A percentile compares a stretch with the other conserved stretches of the same genome.
Evolutionary conservation across 1,139 yeast genomes (phyloP).

Genomic region (Pichia sp.): DNA sequence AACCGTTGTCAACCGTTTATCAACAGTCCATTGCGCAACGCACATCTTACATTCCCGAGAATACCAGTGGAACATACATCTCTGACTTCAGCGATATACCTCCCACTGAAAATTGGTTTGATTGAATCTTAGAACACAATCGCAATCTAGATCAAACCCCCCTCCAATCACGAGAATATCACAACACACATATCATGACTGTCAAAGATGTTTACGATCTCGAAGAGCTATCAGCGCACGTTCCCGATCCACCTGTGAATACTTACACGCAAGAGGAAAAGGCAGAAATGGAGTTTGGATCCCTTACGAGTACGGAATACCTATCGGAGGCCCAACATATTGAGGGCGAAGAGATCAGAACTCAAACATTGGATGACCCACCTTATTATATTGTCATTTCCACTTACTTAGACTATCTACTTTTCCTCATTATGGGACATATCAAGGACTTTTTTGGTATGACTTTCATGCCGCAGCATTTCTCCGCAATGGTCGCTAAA

Average conservation of each 20-base stretch:
- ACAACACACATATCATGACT: too few species aligned
- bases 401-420: constrained; percentile 78
- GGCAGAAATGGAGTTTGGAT: constrained; percentile 61
- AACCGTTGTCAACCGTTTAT: too few species aligned
- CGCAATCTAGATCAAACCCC: too few species aligned
- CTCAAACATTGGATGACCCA: constrained; percentile 75
- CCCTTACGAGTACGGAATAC: constrained; percentile 48
- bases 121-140: too few species aligned
- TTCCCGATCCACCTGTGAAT: constrained; percentile 48
- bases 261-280: constrained; percentile 41
- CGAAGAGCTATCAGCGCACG: constrained; percentile 13
- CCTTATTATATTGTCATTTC: constrained; percentile 72
- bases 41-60: too few species aligned
- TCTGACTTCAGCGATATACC: too few species aligned
- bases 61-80: too few species aligned
- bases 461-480: constrained; percentile 56
- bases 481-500: constrained; percentile 60
- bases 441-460: constrained; percentile 83
- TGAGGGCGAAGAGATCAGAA: constrained; percentile 47
- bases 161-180: too few species aligned
- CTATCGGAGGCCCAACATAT: constrained; percentile 47
- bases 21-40: too few species aligned
- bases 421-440: constrained; percentile 83
- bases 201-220: too few species aligned
- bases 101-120: too few species aligned